Evolutionary conservation across 1,139 yeast genomes (phyloP).

Genomic region (Casaregolazyma suthepensis): DNA sequence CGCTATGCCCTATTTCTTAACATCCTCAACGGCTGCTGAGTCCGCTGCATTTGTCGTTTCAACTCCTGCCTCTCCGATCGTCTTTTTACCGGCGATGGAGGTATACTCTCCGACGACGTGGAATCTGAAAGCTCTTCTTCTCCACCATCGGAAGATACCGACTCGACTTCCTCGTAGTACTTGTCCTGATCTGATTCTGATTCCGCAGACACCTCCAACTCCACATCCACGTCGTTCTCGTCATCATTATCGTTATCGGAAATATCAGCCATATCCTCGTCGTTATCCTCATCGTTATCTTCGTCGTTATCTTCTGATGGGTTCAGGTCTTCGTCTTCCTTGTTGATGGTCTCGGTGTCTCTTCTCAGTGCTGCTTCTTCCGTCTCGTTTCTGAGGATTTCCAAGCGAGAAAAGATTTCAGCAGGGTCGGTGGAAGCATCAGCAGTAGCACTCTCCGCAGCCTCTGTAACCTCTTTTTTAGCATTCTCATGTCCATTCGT

Average conservation of each 20-base stretch:
- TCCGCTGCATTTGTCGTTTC: neutral
- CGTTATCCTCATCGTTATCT: slow-evolving; percentile 10
- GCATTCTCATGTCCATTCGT: neutral
- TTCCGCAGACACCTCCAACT: neutral
- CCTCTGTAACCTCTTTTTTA: neutral
- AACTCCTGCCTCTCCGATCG: neutral
- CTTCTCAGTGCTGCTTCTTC: neutral
- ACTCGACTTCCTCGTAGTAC: neutral
- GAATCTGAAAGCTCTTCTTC: neutral
- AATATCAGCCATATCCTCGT: neutral
- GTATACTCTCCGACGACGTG: neutral
- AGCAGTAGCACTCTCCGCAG: neutral
- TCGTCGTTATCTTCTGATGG: slow-evolving; percentile 9
- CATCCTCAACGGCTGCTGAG: neutral
- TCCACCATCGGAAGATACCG: neutral
- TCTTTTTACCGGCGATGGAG: neutral
- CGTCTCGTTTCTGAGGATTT: neutral
- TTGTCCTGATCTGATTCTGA: neutral
- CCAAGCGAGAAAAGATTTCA: neutral
- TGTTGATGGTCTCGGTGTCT: neutral
- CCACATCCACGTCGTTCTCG: neutral
- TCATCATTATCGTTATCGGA: neutral
- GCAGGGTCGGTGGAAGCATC: neutral
- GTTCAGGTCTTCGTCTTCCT: neutral
- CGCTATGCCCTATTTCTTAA: neutral